Evolutionary conservation across 192 early-diverging fungal species (phyloP), one percentile per base, ranked within the genome.

Genomic region (Coemansia sp.): DNA sequence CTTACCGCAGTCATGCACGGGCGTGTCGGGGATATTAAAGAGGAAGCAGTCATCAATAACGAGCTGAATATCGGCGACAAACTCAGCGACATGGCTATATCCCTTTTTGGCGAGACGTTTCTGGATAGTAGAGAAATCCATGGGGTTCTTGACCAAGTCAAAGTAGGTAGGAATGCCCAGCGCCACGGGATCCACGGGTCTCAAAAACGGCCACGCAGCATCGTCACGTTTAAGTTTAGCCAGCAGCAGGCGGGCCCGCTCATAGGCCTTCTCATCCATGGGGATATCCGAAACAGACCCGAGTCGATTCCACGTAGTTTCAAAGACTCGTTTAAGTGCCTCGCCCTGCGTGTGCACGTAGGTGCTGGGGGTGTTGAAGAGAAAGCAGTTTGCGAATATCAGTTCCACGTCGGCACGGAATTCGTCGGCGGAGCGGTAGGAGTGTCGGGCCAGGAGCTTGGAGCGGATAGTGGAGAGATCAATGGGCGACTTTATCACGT

Each of bases 11-110:
- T 78, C 66, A 18, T 80, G 63, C 23, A 82, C 84, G 43, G 73
- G 81, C 0, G 81, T 73, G 3, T 64, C 75, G 9, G 76, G 53
- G 5, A 68, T 64, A 55, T 88, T 88, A 52, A 82, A 87, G 26
- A 79, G 73, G 53, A 78, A 83, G 65, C 88, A 90, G 57, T 90
- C 88, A n/a, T 72, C 74, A 29, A 88, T 63, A 11, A 90, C 77
- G 25, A 82, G 75, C 37, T 80, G 64, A 11, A 90, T 72, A 41
- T 89, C 86, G 6, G 68, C 63, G 29, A 75, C 70, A 48, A 89
- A 74, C 27, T 84, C 83, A 1, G 70, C 67, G 3, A 82, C 68
- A 2, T 25, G 69, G 5, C 43, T 46, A 53, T 90, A 89, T n/a
- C 60, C 34, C 31, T 74, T 68, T 8, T 77, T 70, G 11, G 68